These are phyloP conservation scores for Ophiostoma novo-ulmi DNA, from an alignment of 2,329 filamentous ascomycete genomes.

Conservation along the genomic window DNA sequence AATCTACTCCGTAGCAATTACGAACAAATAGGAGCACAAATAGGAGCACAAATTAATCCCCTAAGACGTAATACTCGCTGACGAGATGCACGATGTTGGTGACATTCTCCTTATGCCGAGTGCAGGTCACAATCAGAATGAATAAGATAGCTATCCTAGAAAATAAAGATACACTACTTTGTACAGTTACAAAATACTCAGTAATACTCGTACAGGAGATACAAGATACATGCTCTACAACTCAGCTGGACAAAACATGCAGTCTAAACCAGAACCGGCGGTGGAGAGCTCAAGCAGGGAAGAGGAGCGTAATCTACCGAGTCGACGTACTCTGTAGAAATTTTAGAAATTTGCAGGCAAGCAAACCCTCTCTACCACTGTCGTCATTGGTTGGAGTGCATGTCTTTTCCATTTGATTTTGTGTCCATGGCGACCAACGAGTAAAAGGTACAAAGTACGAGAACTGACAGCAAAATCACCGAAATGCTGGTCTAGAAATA, in stretches of 20 bases:
- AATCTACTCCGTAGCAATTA: not conserved
- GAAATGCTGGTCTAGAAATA: not conserved
- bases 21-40: not conserved
- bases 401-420: not conserved
- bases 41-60: not conserved
- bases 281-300: slow-evolving; percentile 1
- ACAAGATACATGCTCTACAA: not conserved
- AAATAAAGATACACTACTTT: not conserved
- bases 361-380: not conserved
- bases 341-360: not conserved
- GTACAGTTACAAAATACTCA: not conserved
- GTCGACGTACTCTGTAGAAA: not conserved
- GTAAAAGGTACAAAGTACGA: too few relatives aligned
- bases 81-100: not conserved
- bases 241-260: slow-evolving; percentile 7
- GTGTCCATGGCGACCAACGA: not conserved
- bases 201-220: not conserved
- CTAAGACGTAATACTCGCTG: not conserved
- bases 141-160: not conserved
- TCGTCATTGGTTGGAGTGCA: not conserved
- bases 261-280: slow-evolving; percentile 8
- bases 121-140: not conserved
- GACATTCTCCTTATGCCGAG: not conserved
- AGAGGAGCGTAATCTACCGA: not conserved
- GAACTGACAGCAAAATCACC: too few relatives aligned